Evolutionary conservation across 1,139 yeast species (phyloP).

Genomic region (Kodamaea arcana): DNA sequence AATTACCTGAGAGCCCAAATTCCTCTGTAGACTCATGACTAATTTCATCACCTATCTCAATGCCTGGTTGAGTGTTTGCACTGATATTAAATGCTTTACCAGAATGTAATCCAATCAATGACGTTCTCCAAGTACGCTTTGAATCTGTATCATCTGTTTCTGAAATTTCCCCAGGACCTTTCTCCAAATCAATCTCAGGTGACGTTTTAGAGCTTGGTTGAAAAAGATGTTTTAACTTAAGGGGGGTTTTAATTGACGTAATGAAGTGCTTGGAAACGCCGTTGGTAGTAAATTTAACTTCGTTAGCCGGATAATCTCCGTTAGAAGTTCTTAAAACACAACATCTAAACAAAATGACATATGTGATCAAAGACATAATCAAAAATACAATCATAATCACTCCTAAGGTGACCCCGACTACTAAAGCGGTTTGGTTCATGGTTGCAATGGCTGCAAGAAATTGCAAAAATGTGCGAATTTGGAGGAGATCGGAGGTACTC

Average conservation of each 20-base stretch:
- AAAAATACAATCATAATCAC: background rate
- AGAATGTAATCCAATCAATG: background rate
- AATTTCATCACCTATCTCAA: too few relatives aligned
- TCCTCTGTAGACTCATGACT: too few relatives aligned
- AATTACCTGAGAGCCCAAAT: too few relatives aligned
- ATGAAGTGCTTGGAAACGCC: background rate
- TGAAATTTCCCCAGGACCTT: background rate
- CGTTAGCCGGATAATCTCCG: background rate
- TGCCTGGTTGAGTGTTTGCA: background rate
- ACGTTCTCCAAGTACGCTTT: background rate
- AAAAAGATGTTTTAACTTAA: background rate
- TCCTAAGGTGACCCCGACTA: slow-evolving; percentile 2
- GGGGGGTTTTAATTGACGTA: background rate
- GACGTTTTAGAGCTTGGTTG: too few relatives aligned
- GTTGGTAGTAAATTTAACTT: background rate
- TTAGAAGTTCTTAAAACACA: background rate
- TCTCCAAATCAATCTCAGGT: background rate
- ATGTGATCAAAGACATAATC: background rate
- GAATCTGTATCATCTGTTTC: background rate
- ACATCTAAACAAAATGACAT: background rate
- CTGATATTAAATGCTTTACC: too few relatives aligned
- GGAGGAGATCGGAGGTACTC: too few relatives aligned
- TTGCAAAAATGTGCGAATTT: too few relatives aligned
- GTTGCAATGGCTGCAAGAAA: slow-evolving; percentile 5
- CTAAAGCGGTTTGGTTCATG: slow-evolving; percentile 1